Evolutionary conservation across 306 rosid species (phyloP), one percentile per base, ranked within the genome.

Genomic region (Trifolium pratense): DNA sequence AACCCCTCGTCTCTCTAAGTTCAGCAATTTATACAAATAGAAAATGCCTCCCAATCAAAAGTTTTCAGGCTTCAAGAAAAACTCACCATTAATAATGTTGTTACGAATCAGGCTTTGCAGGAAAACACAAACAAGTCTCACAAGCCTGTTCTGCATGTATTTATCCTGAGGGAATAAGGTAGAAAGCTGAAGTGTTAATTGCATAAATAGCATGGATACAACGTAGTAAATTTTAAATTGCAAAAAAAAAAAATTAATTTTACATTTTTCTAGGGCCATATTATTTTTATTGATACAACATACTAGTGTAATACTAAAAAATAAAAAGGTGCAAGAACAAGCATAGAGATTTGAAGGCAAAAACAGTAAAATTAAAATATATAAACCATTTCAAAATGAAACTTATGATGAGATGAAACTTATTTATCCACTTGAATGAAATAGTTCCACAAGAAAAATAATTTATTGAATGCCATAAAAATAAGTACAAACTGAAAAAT

Each of bases 131-230:
- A 94, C 98, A 69, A 94, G 98, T 74, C 98, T 85, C 80, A 94
- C 98, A 57, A 91, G 96, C 84, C 98, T 87, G 89, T 94, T 94
- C 84, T 94, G 98, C 98, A 94, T 91, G 90, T 94, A 94, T 83
- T 94, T 94, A 78, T 94, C 98, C 98, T 94, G 92, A 68, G 53
- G 83, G 31, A 57, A 69, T 57, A 58, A 51, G 21, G 59, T 63
- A 39, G 64, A 70, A 48, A 25, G 67, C 23, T 45, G 42, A 66
- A 11, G 53, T 60, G 76, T 59, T 21, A 62, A 63, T 57, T 63
- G 73, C 29, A 15, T 36, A 12, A 40, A 43, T 56, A 49, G 26
- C 15, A 73, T 7, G 39, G 42, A 59, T 59, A 59, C 65, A 29
- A 15, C 3, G n/a, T 29, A 31, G 21, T 15, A 31, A 59, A 31